Conservation (phyloP, 768 basidiomycete genomes). For the Ramaria rubella region DNA sequence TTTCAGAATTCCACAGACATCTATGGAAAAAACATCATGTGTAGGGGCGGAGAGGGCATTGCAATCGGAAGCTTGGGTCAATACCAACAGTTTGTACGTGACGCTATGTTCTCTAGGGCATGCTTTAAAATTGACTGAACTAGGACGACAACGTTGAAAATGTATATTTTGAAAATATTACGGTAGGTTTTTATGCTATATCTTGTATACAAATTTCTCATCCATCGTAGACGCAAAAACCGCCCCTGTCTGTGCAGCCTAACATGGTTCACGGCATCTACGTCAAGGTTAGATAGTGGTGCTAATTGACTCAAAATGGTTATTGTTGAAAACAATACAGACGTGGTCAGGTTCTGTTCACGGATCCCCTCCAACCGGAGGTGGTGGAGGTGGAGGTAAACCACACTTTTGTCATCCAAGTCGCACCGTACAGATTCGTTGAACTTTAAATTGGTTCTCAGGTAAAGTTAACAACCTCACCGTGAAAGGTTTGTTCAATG, state of each 20-base stretch:
- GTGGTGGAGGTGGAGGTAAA: constrained; percentile 40
- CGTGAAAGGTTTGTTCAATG: constrained; percentile 36
- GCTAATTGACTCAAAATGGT: neutral
- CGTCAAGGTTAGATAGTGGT: neutral
- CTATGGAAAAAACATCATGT: constrained; percentile 3
- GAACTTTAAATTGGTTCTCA: constrained; percentile 16
- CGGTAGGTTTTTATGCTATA: neutral
- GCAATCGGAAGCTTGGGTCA: constrained; percentile 13
- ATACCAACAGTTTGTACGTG: constrained; percentile 2
- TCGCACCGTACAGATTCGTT: too few relatives aligned
- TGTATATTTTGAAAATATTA: neutral
- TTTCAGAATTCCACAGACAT: constrained; percentile 13
- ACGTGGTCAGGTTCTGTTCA: constrained; percentile 47
- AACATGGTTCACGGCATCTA: constrained; percentile 47
- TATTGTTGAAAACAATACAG: constrained; percentile 40
- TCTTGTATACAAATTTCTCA: too few relatives aligned
- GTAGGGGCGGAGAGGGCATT: constrained; percentile 13
- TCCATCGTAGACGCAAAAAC: constrained; percentile 20
- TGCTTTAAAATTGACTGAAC: neutral
- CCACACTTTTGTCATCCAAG: neutral
- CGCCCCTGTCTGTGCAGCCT: constrained; percentile 43
- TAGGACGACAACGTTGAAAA: neutral
- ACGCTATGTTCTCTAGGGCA: neutral
- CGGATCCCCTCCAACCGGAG: constrained; percentile 49
- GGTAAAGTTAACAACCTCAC: constrained; percentile 41